Evolutionary conservation across 805 yeast genomes (phyloP).

Genomic region (Saccharomycopsis fermentans): DNA sequence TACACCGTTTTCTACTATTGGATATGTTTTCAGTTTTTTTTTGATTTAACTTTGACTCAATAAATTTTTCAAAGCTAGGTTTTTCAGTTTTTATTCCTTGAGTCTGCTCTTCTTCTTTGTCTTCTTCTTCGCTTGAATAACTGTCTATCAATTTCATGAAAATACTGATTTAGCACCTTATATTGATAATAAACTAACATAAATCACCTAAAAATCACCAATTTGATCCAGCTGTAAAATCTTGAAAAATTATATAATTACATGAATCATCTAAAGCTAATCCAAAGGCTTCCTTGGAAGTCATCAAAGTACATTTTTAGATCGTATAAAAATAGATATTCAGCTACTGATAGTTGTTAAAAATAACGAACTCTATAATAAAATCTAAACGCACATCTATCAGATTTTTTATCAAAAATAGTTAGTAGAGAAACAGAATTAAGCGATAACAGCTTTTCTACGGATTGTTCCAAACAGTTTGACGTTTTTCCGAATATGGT

Average conservation of each 20-base stretch:
- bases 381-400: too few species aligned
- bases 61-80: not conserved
- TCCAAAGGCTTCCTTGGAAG: too few species aligned
- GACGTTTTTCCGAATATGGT: not conserved
- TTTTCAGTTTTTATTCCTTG: not conserved
- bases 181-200: too few species aligned
- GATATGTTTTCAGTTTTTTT: not conserved
- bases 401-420: not conserved
- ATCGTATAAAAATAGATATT: too few species aligned
- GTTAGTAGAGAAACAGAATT: not conserved
- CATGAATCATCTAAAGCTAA: too few species aligned
- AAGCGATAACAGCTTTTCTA: not conserved
- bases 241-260: too few species aligned
- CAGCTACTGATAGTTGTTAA: too few species aligned
- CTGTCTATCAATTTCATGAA: not conserved
- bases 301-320: too few species aligned
- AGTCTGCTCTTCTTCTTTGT: not conserved
- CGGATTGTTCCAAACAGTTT: not conserved
- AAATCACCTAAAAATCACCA: too few species aligned
- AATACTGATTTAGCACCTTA: too few species aligned
- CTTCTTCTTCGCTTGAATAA: conserved; percentile 2
- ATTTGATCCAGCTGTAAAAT: too few species aligned
- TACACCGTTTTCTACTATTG: not conserved
- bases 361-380: too few species aligned
- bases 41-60: not conserved